These are phyloP conservation scores for Suillus ampliporus DNA, from an alignment of 768 basidiomycete genomes.

Conservation along the genomic window DNA sequence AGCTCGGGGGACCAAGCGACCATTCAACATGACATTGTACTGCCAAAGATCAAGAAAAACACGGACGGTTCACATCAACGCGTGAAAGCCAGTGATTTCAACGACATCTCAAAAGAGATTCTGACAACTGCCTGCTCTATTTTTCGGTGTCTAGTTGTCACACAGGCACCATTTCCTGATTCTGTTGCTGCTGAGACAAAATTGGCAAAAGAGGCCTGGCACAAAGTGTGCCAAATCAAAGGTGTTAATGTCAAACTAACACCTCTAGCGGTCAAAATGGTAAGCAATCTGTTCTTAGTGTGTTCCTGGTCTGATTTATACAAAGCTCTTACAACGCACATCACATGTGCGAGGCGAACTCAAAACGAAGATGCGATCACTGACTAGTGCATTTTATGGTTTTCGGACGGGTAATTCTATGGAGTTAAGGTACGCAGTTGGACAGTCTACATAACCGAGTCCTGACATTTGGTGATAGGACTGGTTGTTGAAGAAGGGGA, in stretches of 20 bases:
- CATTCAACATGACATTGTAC: too few relatives aligned
- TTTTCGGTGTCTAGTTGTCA: constrained; percentile 25
- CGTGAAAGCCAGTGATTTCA: constrained; percentile 22
- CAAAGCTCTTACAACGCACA: constrained; percentile 2
- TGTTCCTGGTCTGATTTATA: too few relatives aligned
- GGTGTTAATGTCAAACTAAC: constrained; percentile 6
- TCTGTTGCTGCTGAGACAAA: not conserved
- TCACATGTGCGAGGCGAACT: constrained; percentile 15
- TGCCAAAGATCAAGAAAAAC: too few relatives aligned
- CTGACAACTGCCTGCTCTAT: constrained; percentile 20
- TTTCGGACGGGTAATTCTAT: not conserved
- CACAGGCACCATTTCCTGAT: constrained; percentile 28
- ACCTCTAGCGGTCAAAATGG: constrained; percentile 5
- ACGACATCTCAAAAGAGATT: constrained; percentile 22
- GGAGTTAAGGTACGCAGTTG: not conserved
- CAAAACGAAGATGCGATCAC: constrained; percentile 12
- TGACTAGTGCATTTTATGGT: constrained; percentile 1
- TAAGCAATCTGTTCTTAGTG: not conserved
- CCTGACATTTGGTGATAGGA: not conserved
- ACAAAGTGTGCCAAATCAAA: not conserved
- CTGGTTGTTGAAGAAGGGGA: too few relatives aligned
- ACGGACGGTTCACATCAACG: too few relatives aligned
- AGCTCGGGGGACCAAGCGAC: too few relatives aligned
- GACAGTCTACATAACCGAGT: not conserved
- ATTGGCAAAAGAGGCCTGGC: constrained; percentile 10